A percentile compares a stretch with the other conserved stretches of the same genome.
These are phyloP conservation scores for Parietaria judaica DNA, from an alignment of 306 rosid genomes.

Conservation along the genomic window DNA sequence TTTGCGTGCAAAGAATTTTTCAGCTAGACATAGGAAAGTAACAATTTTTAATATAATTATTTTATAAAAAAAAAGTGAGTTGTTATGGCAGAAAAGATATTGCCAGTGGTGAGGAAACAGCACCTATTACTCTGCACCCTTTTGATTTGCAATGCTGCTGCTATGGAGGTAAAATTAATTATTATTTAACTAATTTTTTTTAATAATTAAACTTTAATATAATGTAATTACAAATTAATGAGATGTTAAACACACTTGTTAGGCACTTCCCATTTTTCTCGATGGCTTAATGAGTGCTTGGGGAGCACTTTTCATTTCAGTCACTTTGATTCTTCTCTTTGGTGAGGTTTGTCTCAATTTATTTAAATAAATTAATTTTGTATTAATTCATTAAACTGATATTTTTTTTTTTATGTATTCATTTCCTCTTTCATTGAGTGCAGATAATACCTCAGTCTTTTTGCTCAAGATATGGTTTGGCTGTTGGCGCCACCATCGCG, in stretches of 20 bases:
- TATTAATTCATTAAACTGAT: background rate
- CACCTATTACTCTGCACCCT: conserved; percentile 70
- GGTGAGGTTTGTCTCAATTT: conserved; percentile 51
- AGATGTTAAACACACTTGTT: background rate
- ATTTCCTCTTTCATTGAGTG: background rate
- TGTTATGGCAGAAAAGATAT: conserved; percentile 44
- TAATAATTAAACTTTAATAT: background rate
- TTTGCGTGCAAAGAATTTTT: background rate
- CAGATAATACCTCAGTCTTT: conserved; percentile 75
- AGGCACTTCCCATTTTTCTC: conserved; percentile 82
- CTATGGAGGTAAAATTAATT: conserved; percentile 55
- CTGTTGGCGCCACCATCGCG: conserved; percentile 64
- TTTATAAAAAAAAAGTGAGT: background rate
- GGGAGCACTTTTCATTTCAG: conserved; percentile 62
- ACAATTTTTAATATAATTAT: too few species aligned
- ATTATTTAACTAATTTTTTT: background rate
- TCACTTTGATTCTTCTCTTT: conserved; percentile 61
- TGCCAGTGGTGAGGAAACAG: conserved; percentile 73
- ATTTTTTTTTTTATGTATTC: background rate
- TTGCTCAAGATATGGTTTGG: conserved; percentile 65
- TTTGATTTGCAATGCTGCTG: conserved; percentile 63
- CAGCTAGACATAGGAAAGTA: too few species aligned
- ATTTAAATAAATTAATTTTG: background rate
- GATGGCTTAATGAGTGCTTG: conserved; percentile 44
- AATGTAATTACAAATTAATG: too few species aligned